Conservation (phyloP, 192 early-diverging fungal species). For the Funneliformis mosseae region DNA sequence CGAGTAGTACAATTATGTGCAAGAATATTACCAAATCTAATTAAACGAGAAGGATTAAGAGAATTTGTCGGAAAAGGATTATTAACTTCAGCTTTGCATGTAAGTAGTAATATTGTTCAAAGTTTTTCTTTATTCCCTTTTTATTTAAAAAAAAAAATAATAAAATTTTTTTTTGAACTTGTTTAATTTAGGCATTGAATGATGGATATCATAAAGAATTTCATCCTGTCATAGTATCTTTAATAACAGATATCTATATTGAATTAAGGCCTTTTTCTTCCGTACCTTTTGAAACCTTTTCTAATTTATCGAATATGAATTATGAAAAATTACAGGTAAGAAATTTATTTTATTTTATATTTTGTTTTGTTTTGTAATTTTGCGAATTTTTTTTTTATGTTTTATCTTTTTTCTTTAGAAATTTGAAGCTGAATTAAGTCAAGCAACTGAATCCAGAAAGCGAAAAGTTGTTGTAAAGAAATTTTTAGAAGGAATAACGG, state of each 20-base stretch:
- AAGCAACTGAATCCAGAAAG: neutral
- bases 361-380: neutral
- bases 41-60: slow-evolving; percentile 2
- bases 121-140: neutral
- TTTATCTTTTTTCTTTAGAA: neutral
- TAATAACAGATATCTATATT: slow-evolving; percentile 34
- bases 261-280: slow-evolving; percentile 3
- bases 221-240: slow-evolving; percentile 8
- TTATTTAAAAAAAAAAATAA: neutral
- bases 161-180: neutral
- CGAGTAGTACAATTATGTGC: neutral
- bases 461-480: neutral
- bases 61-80: slow-evolving; percentile 21
- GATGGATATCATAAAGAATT: slow-evolving; percentile 34
- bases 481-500: slow-evolving; percentile 12
- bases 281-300: slow-evolving; percentile 28
- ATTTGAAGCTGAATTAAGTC: neutral
- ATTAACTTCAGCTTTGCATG: slow-evolving; percentile 24
- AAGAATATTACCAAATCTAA: slow-evolving; percentile 11
- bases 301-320: slow-evolving; percentile 14
- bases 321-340: slow-evolving; percentile 19
- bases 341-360: neutral
- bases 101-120: neutral
- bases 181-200: slow-evolving; percentile 17
- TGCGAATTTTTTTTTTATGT: neutral